Evolutionary conservation across 192 early-diverging fungal species (phyloP).

Genomic region (Coemansia sp.): DNA sequence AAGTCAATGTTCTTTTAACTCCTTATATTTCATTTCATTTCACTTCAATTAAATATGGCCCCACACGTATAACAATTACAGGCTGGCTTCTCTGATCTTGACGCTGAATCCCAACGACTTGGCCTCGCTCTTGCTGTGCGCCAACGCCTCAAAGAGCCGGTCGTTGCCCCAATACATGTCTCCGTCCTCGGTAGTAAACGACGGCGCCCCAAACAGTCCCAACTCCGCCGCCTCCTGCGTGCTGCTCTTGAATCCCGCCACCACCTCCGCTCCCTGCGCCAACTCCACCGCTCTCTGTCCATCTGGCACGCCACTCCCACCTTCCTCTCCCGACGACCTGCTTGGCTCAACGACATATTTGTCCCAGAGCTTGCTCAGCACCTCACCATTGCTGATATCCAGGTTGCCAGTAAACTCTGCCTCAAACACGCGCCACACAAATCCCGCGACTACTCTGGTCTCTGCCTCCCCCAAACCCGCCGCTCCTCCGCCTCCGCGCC

Average conservation of each 20-base stretch:
- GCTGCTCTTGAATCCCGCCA: slow-evolving; percentile 28
- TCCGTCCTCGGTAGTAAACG: slow-evolving; percentile 51
- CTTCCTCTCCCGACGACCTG: not conserved
- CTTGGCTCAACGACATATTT: slow-evolving; percentile 6
- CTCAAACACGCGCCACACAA: slow-evolving; percentile 40
- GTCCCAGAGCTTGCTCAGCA: slow-evolving; percentile 33
- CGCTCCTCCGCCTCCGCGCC: not conserved
- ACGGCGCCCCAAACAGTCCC: slow-evolving; percentile 54
- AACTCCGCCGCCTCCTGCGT: slow-evolving; percentile 45
- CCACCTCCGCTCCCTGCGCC: slow-evolving; percentile 11
- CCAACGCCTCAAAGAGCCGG: slow-evolving; percentile 41
- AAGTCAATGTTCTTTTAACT: not conserved
- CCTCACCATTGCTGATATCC: slow-evolving; percentile 30
- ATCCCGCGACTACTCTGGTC: slow-evolving; percentile 26
- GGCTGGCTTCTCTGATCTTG: slow-evolving; percentile 18
- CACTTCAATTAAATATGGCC: not conserved
- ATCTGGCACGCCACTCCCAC: slow-evolving; percentile 2
- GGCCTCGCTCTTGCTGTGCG: slow-evolving; percentile 15
- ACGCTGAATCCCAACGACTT: slow-evolving; percentile 22
- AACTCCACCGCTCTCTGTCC: slow-evolving; percentile 23
- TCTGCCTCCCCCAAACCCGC: not conserved
- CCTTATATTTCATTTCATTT: not conserved
- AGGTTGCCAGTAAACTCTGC: slow-evolving; percentile 25
- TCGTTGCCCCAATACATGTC: slow-evolving; percentile 60
- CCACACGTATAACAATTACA: not conserved